phyloP scores from a whole-genome alignment of 139 green algal species.

The Coccomyxa sp. region DNA sequence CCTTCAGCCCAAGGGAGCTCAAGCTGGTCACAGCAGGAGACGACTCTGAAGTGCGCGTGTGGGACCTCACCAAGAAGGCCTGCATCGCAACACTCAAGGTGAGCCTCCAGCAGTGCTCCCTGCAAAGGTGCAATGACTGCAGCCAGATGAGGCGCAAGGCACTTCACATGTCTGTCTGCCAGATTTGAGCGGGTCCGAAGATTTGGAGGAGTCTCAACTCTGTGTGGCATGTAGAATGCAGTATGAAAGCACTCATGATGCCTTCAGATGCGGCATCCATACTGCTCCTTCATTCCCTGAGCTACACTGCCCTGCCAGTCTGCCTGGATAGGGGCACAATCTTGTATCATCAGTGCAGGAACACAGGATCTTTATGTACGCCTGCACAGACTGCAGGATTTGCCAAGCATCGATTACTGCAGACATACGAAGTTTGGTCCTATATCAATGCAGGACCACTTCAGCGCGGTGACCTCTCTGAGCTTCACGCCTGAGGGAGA shows the following conservation, averaged over 20 bases:
- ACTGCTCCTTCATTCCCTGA: not conserved
- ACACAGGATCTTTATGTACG: no score
- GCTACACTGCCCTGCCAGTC: no score
- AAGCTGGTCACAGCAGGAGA: constrained; percentile 74
- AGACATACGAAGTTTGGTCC: not conserved
- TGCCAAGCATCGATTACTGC: not conserved
- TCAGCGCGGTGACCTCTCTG: constrained; percentile 79
- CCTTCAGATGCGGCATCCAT: not conserved
- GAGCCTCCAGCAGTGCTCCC: not conserved
- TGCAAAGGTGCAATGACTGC: not conserved
- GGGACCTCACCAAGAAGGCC: constrained; percentile 71
- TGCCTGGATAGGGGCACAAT: no score
- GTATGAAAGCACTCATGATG: no score
- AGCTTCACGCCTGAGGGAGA: constrained; percentile 67
- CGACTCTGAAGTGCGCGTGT: constrained; percentile 70
- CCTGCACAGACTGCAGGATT: not conserved
- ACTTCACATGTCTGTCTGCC: no score
- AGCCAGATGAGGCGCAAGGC: not conserved
- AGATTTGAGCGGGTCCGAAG: no score
- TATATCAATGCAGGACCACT: constrained; percentile 59
- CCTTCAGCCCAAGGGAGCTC: constrained; percentile 86
- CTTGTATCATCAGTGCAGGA: no score
- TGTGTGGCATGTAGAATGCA: no score
- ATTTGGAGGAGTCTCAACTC: no score
- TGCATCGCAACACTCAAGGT: constrained; percentile 49